Evolutionary conservation across 2,329 filamentous ascomycete genomes (phyloP), one percentile per base, ranked within the genome.

Genomic region (Penicillium sp.): DNA sequence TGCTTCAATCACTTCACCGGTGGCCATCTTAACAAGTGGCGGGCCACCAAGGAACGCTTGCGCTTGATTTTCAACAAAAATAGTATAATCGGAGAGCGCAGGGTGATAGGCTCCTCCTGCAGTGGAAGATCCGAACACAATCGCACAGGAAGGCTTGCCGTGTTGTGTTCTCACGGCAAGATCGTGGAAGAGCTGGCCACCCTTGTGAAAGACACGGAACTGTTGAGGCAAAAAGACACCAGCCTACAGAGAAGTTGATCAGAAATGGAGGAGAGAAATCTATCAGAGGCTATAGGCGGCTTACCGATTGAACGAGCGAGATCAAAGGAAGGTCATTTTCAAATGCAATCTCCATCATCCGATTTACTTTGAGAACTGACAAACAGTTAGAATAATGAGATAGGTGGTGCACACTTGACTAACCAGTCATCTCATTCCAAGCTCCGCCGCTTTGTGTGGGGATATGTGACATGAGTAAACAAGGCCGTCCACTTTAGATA

Each of bases 1-100:
- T 0, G 80, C 77, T 1, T 69, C 76, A 22, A 79, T 74, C 0
- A 76, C 63, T 54, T 82, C 79, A 2, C 80, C 79, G 0, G 79
- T 82, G 0, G 80, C 79, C 79, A 81, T 81, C 60, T 81, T 80
- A 1, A 81, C 79, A 7, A 81, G 69, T 0, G 80, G 80, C 0
- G 80, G 80, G 0, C 80, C 79, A 6, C 74, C 80, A 0, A 81
- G 70, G 53, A 81, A 82, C 0, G 77, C 78, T 57, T 81, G 79
- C 0, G 78, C 79, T 60, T 82, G 78, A 14, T 76, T 71, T 45
- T 79, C 68, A 0, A 79, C 77, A 51, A 79, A 79, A 40, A 79
- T 78, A 7, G 78, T 80, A 56, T 81, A 80, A 59, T 80, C 73
- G 1, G 79, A 79, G 1, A 80, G 58, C 2, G 75, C 77, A 1